These are phyloP conservation scores for Quercus glauca DNA, from an alignment of 306 rosid species.

Conservation along the genomic window DNA sequence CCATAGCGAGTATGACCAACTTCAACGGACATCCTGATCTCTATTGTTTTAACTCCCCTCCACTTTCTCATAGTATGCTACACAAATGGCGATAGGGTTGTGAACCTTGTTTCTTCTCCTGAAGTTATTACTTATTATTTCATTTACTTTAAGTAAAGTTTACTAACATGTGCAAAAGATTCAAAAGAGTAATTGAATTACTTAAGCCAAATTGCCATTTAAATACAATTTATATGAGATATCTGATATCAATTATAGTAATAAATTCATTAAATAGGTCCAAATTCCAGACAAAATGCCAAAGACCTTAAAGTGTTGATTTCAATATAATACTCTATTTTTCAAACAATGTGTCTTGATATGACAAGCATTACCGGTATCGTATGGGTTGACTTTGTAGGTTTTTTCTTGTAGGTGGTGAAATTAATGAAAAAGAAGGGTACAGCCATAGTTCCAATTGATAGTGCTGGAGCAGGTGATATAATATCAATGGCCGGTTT, in stretches of 20 bases:
- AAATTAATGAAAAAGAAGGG: constrained; percentile 96
- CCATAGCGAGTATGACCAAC: neutral
- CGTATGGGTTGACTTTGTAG: neutral
- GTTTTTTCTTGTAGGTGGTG: constrained; percentile 51
- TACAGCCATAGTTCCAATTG: constrained; percentile 61
- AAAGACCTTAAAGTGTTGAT: constrained; percentile 5
- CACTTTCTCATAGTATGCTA: no score
- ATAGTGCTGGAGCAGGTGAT: constrained; percentile 98
- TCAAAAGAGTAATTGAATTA: neutral
- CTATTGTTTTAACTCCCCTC: no score
- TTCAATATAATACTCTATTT: neutral
- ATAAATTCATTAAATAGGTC: neutral
- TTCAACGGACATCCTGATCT: no score
- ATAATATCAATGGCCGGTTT: constrained; percentile 91
- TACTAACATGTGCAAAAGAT: neutral
- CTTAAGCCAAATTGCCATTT: neutral
- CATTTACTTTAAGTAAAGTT: neutral
- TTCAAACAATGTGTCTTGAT: constrained; percentile 17
- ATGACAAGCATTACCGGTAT: constrained; percentile 10
- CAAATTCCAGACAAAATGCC: constrained; percentile 8
- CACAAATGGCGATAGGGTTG: neutral
- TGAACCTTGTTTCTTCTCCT: neutral
- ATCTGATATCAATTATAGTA: neutral
- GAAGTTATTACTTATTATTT: neutral
- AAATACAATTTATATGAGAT: neutral